These are phyloP conservation scores for Yarrowia yakushimensis DNA, from an alignment of 805 yeast genomes.

Conservation along the genomic window DNA sequence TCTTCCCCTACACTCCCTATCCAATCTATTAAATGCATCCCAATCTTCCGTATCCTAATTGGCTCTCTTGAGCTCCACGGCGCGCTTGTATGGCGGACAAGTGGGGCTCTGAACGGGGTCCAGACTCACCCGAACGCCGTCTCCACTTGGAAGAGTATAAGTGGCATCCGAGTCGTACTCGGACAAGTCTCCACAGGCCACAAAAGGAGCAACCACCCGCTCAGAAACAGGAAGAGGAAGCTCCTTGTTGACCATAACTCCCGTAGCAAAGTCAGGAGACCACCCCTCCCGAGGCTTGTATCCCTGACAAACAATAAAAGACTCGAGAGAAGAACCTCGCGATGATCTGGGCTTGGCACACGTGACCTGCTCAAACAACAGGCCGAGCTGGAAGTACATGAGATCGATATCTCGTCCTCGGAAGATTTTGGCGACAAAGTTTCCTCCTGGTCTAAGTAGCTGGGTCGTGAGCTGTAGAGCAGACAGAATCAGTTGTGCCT, in stretches of 20 bases:
- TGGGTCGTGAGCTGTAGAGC: slow-evolving; percentile 92
- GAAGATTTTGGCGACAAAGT: slow-evolving; percentile 93
- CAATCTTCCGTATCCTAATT: background rate
- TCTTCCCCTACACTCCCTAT: no score
- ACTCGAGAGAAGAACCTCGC: slow-evolving; percentile 89
- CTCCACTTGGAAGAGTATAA: slow-evolving; percentile 50
- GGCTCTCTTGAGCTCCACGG: slow-evolving; percentile 55
- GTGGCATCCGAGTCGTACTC: slow-evolving; percentile 96
- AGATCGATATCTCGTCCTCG: slow-evolving; percentile 94
- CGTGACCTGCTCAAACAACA: slow-evolving; percentile 76
- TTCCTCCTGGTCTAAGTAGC: slow-evolving; percentile 81
- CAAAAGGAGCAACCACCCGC: slow-evolving; percentile 78
- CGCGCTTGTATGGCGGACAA: slow-evolving; percentile 94
- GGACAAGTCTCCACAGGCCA: slow-evolving; percentile 90
- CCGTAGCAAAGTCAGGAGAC: slow-evolving; percentile 50
- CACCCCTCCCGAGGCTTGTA: slow-evolving; percentile 81
- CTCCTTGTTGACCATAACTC: slow-evolving; percentile 41
- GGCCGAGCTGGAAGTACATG: slow-evolving; percentile 86
- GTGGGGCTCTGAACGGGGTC: slow-evolving; percentile 96
- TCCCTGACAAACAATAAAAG: slow-evolving; percentile 88
- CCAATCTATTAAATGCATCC: slow-evolving; percentile 13
- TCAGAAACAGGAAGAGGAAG: slow-evolving; percentile 46
- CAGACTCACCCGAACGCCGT: slow-evolving; percentile 47
- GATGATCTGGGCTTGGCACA: slow-evolving; percentile 97
- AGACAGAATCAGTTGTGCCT: slow-evolving; percentile 86